These are phyloP conservation scores for Dryas alaskensis DNA, from an alignment of 306 rosid genomes.

Conservation along the genomic window DNA sequence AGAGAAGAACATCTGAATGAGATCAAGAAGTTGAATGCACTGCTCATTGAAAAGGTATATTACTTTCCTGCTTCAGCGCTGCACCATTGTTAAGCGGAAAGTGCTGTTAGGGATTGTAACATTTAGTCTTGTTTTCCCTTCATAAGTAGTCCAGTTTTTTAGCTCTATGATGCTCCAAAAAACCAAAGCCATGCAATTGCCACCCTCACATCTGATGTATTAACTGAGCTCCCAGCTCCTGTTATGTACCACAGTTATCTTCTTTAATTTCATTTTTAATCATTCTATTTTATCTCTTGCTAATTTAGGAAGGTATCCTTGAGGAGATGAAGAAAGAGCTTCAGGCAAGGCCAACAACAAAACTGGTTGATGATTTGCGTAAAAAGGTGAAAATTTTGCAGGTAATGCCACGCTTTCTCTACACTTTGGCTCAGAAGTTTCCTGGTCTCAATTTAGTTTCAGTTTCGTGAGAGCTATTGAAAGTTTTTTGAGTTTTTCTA, in stretches of 20 bases:
- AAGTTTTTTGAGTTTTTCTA: not conserved
- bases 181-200: not conserved
- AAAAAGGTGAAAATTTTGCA: slow-evolving; percentile 94
- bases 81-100: not conserved
- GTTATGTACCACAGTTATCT: not conserved
- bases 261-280: not conserved
- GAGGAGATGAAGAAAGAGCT: slow-evolving; percentile 88
- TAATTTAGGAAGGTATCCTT: slow-evolving; percentile 62
- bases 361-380: slow-evolving; percentile 73
- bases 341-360: slow-evolving; percentile 79
- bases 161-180: not conserved
- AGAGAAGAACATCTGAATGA: slow-evolving; percentile 82
- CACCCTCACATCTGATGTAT: slow-evolving; percentile 17
- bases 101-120: not conserved
- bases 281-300: slow-evolving; percentile 18
- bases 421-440: not conserved
- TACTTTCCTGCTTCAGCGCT: not conserved
- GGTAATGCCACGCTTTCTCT: slow-evolving; percentile 42
- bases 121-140: not conserved
- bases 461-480: not conserved
- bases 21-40: slow-evolving; percentile 74
- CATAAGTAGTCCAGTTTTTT: not conserved
- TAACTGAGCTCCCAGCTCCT: not conserved
- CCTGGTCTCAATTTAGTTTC: slow-evolving; percentile 1
- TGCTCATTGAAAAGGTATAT: slow-evolving; percentile 76